Evolutionary conservation across 2,329 filamentous ascomycete genomes (phyloP).

Genomic region (Byssothecium circinans): DNA sequence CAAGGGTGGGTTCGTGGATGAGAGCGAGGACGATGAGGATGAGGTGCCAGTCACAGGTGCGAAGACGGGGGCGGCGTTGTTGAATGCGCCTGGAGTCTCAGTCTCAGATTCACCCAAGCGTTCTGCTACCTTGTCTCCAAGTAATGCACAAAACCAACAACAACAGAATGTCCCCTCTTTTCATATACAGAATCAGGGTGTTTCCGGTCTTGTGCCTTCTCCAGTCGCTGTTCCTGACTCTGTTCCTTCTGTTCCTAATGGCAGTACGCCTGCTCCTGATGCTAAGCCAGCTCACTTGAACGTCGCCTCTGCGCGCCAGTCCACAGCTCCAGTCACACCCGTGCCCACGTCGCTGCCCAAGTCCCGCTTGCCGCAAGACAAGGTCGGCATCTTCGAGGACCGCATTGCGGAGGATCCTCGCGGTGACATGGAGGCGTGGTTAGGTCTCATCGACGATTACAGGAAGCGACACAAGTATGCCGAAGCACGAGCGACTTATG

Average conservation of each 20-base stretch:
- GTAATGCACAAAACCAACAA: conserved; percentile 53
- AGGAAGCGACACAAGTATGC: conserved; percentile 80
- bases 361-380: conserved; percentile 69
- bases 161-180: conserved; percentile 63
- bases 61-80: conserved; percentile 51
- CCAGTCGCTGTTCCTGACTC: conserved; percentile 45
- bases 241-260: conserved; percentile 55
- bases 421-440: conserved; percentile 90
- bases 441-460: conserved; percentile 82
- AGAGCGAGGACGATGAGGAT: conserved; percentile 63
- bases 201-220: conserved; percentile 41
- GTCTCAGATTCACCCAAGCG: conserved; percentile 55
- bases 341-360: conserved; percentile 41
- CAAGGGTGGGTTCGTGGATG: conserved; percentile 64
- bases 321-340: conserved; percentile 45
- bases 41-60: conserved; percentile 51
- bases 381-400: conserved; percentile 80
- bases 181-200: conserved; percentile 57
- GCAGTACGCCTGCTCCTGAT: conserved; percentile 42
- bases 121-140: conserved; percentile 59
- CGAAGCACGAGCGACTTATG: conserved; percentile 76
- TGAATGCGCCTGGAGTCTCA: conserved; percentile 53
- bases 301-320: conserved; percentile 34
- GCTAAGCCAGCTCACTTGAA: conserved; percentile 37
- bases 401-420: conserved; percentile 89